These are phyloP conservation scores for Cyathus striatus DNA, from an alignment of 768 basidiomycete genomes.

Conservation along the genomic window DNA sequence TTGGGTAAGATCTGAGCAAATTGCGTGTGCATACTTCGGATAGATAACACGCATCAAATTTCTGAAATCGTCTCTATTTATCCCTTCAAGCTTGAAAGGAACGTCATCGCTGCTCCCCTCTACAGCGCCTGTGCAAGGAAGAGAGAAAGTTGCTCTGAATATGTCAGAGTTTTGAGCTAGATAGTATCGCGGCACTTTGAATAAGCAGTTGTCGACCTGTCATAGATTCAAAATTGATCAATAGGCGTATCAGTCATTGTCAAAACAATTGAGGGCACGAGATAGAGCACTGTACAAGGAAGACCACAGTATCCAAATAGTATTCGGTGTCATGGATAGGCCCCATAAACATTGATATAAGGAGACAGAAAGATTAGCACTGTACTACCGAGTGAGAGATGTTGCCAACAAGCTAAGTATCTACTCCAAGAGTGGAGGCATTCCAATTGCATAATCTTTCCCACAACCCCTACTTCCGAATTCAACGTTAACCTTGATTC, in stretches of 20 bases:
- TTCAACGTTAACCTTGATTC: too few species aligned
- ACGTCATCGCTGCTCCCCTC: slow-evolving; percentile 9
- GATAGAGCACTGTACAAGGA: not conserved
- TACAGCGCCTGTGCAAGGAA: not conserved
- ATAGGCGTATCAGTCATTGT: not conserved
- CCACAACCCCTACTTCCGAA: too few species aligned
- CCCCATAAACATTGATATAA: not conserved
- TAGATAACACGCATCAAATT: slow-evolving; percentile 16
- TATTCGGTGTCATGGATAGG: not conserved
- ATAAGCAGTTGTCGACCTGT: not conserved
- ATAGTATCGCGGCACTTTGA: not conserved
- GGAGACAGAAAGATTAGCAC: not conserved
- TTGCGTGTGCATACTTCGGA: slow-evolving; percentile 13
- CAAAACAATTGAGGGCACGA: not conserved
- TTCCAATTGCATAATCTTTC: too few species aligned
- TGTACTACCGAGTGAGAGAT: too few species aligned
- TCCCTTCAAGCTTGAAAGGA: slow-evolving; percentile 17
- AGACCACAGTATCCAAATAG: not conserved
- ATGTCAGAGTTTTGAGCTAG: not conserved
- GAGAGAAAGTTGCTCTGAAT: not conserved
- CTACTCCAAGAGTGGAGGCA: too few species aligned
- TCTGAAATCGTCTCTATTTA: slow-evolving; percentile 16
- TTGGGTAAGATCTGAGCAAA: not conserved
- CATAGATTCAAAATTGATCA: not conserved
- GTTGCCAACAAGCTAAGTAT: too few species aligned